Percentiles rank a stretch among this genome's conserved stretches.
Evolutionary conservation across 257 asterid species (phyloP).

Genomic region (Solanum tarapatanum): DNA sequence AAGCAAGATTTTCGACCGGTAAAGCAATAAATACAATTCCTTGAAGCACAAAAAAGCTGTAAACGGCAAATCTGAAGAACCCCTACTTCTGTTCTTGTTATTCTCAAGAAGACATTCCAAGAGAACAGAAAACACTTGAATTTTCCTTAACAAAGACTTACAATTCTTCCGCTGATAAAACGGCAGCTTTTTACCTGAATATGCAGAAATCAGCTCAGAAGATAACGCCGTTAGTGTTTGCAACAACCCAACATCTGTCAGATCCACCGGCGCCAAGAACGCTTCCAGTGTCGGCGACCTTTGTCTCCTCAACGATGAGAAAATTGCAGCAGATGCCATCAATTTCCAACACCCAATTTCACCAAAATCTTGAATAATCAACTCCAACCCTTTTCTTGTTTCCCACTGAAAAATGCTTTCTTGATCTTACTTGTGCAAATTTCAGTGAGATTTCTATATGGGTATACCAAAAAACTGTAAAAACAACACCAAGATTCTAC

Average conservation of each 20-base stretch:
- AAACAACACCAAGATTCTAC: not conserved
- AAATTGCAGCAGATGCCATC: conserved; percentile 82
- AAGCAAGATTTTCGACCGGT: conserved; percentile 70
- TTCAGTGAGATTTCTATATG: not conserved
- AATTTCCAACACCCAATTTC: not conserved
- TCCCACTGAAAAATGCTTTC: not conserved
- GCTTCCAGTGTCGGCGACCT: conserved; percentile 77
- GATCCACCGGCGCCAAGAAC: conserved; percentile 72
- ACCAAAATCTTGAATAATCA: not conserved
- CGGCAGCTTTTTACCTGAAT: conserved; percentile 26
- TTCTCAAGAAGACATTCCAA: conserved; percentile 46
- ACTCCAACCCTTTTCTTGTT: not conserved
- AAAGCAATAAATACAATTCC: conserved; percentile 86
- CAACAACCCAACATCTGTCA: conserved; percentile 43
- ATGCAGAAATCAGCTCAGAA: conserved; percentile 37
- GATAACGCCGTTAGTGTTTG: conserved; percentile 38
- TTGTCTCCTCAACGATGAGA: conserved; percentile 83
- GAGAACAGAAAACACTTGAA: conserved; percentile 51
- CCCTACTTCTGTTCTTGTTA: not conserved
- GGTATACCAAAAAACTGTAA: not conserved
- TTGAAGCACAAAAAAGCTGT: conserved; percentile 64
- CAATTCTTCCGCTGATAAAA: conserved; percentile 46
- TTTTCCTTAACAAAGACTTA: conserved; percentile 54
- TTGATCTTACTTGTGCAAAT: not conserved
- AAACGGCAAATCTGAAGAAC: conserved; percentile 18